These are phyloP conservation scores for Dichotomopilus funicola DNA, from an alignment of 2,329 filamentous ascomycete genomes.

Conservation along the genomic window DNA sequence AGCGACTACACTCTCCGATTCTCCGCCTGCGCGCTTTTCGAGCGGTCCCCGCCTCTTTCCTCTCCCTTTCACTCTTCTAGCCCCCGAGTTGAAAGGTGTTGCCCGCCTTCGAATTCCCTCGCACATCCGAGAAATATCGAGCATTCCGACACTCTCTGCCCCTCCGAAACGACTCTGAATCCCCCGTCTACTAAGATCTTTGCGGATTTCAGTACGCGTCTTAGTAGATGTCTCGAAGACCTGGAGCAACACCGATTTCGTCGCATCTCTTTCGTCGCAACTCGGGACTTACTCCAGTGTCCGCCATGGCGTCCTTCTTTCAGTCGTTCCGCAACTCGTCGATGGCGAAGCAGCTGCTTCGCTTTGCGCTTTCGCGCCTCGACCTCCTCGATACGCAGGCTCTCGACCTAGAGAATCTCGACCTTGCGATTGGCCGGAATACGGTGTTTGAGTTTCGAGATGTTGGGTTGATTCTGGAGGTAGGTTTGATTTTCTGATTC, in stretches of 20 bases:
- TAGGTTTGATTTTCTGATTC: constrained; percentile 31
- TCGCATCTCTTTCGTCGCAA: not conserved
- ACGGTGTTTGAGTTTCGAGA: constrained; percentile 82
- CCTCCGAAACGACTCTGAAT: too few species aligned
- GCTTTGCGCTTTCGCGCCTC: constrained; percentile 75
- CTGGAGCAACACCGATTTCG: not conserved
- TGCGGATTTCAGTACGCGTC: too few species aligned
- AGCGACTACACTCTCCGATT: not conserved
- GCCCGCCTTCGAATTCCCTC: too few species aligned
- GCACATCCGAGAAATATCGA: too few species aligned
- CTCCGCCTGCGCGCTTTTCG: not conserved
- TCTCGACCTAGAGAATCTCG: constrained; percentile 77
- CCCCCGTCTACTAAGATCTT: too few species aligned
- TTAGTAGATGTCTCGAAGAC: too few species aligned
- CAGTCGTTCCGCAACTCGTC: constrained; percentile 59
- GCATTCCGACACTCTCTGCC: too few species aligned
- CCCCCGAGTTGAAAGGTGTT: too few species aligned
- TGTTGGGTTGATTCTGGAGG: constrained; percentile 73
- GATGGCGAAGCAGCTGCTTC: constrained; percentile 83
- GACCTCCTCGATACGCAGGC: constrained; percentile 85
- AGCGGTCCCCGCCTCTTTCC: too few species aligned
- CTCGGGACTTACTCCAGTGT: not conserved
- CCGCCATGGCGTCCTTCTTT: constrained; percentile 65
- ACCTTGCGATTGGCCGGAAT: constrained; percentile 73
- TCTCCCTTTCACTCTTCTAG: too few species aligned